Conservation (phyloP, 768 basidiomycete species). For the Lenzites betulinus region DNA sequence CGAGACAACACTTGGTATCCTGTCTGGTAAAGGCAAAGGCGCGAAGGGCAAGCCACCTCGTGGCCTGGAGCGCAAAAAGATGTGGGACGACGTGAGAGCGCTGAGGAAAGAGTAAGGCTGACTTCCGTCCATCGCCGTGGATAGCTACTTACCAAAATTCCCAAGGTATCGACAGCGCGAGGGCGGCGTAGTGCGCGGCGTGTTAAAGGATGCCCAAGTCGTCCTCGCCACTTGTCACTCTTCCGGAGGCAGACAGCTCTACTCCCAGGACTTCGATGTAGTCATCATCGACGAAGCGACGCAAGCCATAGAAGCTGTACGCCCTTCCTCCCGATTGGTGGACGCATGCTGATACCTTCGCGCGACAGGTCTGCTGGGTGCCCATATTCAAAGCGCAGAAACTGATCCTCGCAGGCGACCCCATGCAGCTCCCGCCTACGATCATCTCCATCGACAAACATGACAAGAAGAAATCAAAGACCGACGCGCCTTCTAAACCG, state of each 20-base stretch:
- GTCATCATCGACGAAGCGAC: conserved; percentile 98
- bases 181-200: conserved; percentile 77
- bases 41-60: conserved; percentile 70
- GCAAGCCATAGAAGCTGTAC: conserved; percentile 91
- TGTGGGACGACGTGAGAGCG: conserved; percentile 86
- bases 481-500: not conserved
- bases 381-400: conserved; percentile 93
- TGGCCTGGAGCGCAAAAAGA: conserved; percentile 73
- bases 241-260: conserved; percentile 81
- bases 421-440: conserved; percentile 94
- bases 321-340: conserved; percentile 20
- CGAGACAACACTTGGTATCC: conserved; percentile 59
- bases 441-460: conserved; percentile 66
- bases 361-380: conserved; percentile 82
- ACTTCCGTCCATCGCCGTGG: not conserved
- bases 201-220: conserved; percentile 55
- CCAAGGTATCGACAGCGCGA: conserved; percentile 88
- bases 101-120: conserved; percentile 83
- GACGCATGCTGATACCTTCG: not conserved
- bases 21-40: conserved; percentile 76
- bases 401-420: conserved; percentile 90
- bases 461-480: conserved; percentile 25
- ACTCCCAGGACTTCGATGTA: conserved; percentile 82
- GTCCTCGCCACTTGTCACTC: conserved; percentile 95
- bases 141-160: not conserved